A percentile compares a stretch with the other conserved stretches of the same genome.
These are phyloP conservation scores for Bryoglossum gracile DNA, from an alignment of 495 filamentous ascomycete genomes.

Conservation along the genomic window DNA sequence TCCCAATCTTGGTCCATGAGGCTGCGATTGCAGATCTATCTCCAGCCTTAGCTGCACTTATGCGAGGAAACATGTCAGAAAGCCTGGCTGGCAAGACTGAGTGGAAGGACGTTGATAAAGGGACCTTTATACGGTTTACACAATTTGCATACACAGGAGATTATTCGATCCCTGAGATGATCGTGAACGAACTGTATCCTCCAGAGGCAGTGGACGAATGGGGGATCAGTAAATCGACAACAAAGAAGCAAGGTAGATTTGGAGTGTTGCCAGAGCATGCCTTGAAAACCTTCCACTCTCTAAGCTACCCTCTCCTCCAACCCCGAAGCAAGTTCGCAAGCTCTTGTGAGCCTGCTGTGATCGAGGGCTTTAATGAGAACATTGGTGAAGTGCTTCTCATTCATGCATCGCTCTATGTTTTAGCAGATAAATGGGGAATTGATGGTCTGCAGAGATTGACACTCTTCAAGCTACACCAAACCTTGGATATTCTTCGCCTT, in stretches of 20 bases:
- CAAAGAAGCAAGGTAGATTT: too few relatives aligned
- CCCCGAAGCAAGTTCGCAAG: neutral
- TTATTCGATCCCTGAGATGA: constrained; percentile 14
- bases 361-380: neutral
- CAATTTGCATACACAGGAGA: constrained; percentile 21
- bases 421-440: neutral
- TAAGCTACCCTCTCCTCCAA: neutral
- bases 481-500: neutral
- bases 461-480: constrained; percentile 8
- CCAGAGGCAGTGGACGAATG: too few relatives aligned
- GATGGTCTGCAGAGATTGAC: constrained; percentile 1
- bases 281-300: neutral
- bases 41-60: too few relatives aligned
- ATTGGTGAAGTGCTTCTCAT: neutral
- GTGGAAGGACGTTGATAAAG: constrained; percentile 14
- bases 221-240: too few relatives aligned
- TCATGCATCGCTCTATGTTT: constrained; percentile 7
- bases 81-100: neutral
- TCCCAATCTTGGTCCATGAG: too few relatives aligned
- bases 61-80: neutral
- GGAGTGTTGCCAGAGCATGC: too few relatives aligned
- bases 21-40: too few relatives aligned
- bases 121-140: constrained; percentile 14
- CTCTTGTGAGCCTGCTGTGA: neutral
- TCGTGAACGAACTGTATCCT: too few relatives aligned